These are phyloP conservation scores for Rubus idaeus DNA, from an alignment of 306 rosid genomes.

Conservation along the genomic window DNA sequence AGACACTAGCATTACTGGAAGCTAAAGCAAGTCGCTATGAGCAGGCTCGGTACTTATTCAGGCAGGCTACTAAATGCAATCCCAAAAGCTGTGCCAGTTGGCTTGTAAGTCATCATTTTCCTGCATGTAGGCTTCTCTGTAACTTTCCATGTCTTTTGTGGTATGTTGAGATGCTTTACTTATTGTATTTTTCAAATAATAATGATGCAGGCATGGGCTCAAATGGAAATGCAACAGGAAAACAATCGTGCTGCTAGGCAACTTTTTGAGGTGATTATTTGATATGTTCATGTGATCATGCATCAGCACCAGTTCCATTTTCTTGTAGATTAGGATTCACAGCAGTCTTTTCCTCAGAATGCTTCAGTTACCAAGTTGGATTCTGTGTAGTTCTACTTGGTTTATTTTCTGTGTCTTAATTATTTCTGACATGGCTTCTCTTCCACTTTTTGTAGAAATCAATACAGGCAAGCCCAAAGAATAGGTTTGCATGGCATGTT, in stretches of 20 bases:
- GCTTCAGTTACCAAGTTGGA: constrained; percentile 6
- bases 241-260: constrained; percentile 62
- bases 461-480: constrained; percentile 92
- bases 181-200: constrained; percentile 9
- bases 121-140: constrained; percentile 6
- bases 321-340: neutral
- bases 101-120: constrained; percentile 72
- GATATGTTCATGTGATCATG: neutral
- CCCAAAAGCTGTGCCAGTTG: constrained; percentile 96
- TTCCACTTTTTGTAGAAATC: constrained; percentile 56
- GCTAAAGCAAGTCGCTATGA: constrained; percentile 73
- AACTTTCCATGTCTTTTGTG: constrained; percentile 4
- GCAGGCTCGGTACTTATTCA: constrained; percentile 84
- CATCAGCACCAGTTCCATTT: neutral
- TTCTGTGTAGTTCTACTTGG: neutral
- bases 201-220: constrained; percentile 83
- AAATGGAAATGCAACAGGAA: constrained; percentile 83
- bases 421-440: constrained; percentile 6
- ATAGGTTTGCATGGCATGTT: constrained; percentile 92
- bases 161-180: constrained; percentile 3
- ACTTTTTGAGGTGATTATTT: constrained; percentile 74
- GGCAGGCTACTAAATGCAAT: constrained; percentile 86
- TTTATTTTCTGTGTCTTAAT: neutral
- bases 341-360: neutral
- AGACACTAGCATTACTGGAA: constrained; percentile 89